phyloP scores from a whole-genome alignment of 768 basidiomycete genomes.

The Rhodotorula diobovata region DNA sequence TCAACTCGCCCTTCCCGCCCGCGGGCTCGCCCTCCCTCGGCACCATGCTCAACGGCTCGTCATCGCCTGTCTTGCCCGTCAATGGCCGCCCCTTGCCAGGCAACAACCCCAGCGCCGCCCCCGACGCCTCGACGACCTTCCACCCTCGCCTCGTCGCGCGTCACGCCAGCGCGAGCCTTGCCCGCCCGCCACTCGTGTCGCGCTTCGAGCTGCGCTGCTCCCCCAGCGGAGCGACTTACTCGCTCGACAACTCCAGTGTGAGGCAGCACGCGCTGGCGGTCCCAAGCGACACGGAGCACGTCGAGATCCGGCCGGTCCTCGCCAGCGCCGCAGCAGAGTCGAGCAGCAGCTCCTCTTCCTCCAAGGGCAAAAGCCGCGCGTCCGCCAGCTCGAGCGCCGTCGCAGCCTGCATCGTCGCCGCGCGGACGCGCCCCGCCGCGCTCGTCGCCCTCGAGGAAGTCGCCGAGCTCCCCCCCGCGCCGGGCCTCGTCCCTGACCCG shows the following conservation, averaged over 20 bases:
- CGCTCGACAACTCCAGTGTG: constrained; percentile 11
- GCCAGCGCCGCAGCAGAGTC: no score
- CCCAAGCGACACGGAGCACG: background rate
- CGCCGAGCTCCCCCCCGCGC: background rate
- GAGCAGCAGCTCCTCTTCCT: no score
- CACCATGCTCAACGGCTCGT: background rate
- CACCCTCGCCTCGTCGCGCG: constrained; percentile 13
- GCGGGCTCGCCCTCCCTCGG: background rate
- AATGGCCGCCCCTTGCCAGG: background rate
- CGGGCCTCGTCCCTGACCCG: background rate
- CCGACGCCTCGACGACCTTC: background rate
- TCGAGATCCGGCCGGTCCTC: constrained; percentile 12
- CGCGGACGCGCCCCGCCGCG: background rate
- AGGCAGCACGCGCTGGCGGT: constrained; percentile 31
- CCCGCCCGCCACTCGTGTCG: constrained; percentile 1
- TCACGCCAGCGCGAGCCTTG: background rate
- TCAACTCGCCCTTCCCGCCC: background rate
- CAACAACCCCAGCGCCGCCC: background rate
- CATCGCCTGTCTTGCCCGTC: background rate
- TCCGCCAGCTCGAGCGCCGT: background rate
- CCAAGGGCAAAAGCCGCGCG: constrained; percentile 2
- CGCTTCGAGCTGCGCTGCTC: constrained; percentile 5
- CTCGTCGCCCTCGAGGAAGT: background rate
- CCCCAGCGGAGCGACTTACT: background rate
- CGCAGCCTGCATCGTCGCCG: background rate